These are phyloP conservation scores for Ascochyta pisi DNA, from an alignment of 2,329 filamentous ascomycete species.

Conservation along the genomic window DNA sequence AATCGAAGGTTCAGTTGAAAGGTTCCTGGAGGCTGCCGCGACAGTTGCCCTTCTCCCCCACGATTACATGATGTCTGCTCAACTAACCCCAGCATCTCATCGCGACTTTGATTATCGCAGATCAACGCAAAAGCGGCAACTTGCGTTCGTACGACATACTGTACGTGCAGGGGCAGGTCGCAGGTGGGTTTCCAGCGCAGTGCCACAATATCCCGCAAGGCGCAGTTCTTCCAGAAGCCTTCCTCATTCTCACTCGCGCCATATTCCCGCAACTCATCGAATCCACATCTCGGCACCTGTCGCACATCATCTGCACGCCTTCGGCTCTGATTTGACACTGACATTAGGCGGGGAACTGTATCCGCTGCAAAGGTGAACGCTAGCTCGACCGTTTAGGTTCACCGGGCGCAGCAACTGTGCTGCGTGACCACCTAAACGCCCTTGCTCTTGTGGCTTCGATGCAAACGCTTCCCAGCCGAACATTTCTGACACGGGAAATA, in stretches of 20 bases:
- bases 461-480: conserved; percentile 12
- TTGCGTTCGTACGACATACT: conserved; percentile 7
- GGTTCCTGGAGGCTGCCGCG: background rate
- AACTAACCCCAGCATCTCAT: background rate
- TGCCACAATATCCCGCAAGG: conserved; percentile 11
- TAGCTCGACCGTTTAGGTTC: conserved; percentile 13
- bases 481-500: conserved; percentile 12
- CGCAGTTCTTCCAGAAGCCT: conserved; percentile 27
- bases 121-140: conserved; percentile 1
- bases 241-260: conserved; percentile 10
- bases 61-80: conserved; percentile 8
- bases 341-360: conserved; percentile 9
- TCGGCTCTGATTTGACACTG: conserved; percentile 5
- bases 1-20: conserved; percentile 7
- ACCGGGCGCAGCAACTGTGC: conserved; percentile 13
- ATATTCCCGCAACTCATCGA: conserved; percentile 13
- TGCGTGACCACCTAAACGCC: conserved; percentile 16
- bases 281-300: conserved; percentile 4
- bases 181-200: conserved; percentile 1
- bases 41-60: conserved; percentile 6
- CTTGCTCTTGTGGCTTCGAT: conserved; percentile 7
- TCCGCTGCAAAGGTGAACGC: conserved; percentile 6
- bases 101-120: background rate
- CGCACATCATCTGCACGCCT: conserved; percentile 4
- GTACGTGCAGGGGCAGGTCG: no score